phyloP scores from a whole-genome alignment of 352 stramenopile species.

The Hyphochytrium catenoides region DNA sequence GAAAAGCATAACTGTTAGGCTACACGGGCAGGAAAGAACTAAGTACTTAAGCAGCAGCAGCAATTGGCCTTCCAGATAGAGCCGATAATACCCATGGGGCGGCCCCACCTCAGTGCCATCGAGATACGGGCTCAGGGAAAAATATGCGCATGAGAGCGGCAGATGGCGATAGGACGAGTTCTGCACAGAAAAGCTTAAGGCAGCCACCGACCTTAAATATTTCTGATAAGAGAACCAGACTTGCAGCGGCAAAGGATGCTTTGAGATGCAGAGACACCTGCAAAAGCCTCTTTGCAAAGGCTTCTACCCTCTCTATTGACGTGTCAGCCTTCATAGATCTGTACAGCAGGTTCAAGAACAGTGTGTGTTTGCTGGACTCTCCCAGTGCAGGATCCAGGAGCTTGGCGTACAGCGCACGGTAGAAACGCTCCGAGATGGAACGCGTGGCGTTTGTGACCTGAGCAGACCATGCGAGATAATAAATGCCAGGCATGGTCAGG shows the following conservation, averaged over 20 bases:
- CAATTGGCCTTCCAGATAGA: no score
- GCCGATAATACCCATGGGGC: no score
- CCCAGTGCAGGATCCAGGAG: conserved; percentile 48
- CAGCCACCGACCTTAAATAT: conserved; percentile 67
- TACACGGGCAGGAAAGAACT: no score
- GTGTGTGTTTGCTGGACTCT: conserved; percentile 76
- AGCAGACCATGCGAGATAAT: no score
- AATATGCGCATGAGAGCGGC: no score
- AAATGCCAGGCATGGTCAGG: no score
- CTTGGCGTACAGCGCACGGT: conserved; percentile 87
- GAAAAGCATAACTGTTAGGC: no score
- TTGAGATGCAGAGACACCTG: conserved; percentile 50
- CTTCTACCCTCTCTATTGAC: conserved; percentile 39
- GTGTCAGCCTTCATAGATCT: conserved; percentile 85
- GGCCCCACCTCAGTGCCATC: no score
- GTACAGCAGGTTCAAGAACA: conserved; percentile 96
- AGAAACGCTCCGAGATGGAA: conserved; percentile 82
- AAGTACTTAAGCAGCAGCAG: no score
- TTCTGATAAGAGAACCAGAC: conserved; percentile 86
- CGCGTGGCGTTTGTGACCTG: conserved; percentile 48
- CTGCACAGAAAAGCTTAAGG: conserved; percentile 9
- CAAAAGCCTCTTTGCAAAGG: conserved; percentile 82
- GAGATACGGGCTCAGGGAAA: no score
- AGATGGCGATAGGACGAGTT: no score
- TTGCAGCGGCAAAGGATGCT: conserved; percentile 65